phyloP scores from a whole-genome alignment of 83 land plant species.

The Diphasiastrum complanatum region DNA sequence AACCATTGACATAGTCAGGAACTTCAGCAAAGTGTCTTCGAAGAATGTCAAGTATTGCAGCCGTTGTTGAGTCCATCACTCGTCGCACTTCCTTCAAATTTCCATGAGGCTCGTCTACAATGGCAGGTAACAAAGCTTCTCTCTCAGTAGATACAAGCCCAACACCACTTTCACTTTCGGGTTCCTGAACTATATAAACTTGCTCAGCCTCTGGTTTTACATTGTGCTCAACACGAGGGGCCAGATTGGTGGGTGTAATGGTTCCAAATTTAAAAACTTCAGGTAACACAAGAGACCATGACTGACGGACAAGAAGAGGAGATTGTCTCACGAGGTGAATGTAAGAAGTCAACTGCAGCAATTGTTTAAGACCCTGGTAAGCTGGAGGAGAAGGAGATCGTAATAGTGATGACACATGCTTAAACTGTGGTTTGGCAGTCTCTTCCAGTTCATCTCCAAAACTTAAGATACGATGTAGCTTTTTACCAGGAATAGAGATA shows the following conservation, averaged over 20 bases:
- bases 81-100: conserved; percentile 39
- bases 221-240: conserved; percentile 14
- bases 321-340: conserved; percentile 52
- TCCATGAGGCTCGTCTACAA: conserved; percentile 19
- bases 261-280: conserved; percentile 29
- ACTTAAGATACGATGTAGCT: conserved; percentile 51
- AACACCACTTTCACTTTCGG: conserved; percentile 11
- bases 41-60: conserved; percentile 41
- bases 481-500: conserved; percentile 74
- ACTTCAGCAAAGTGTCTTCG: conserved; percentile 64
- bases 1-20: conserved; percentile 57
- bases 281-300: conserved; percentile 73
- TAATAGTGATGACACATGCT: conserved; percentile 39
- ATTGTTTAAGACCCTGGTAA: conserved; percentile 39
- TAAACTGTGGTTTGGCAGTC: conserved; percentile 46
- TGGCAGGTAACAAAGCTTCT: conserved; percentile 1
- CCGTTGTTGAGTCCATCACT: conserved; percentile 65
- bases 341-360: conserved; percentile 43
- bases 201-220: neutral
- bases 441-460: conserved; percentile 66
- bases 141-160: conserved; percentile 7
- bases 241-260: too few relatives aligned
- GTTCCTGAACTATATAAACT: too few relatives aligned
- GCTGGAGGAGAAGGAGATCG: conserved; percentile 39
- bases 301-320: conserved; percentile 63